Evolutionary conservation across 805 yeast genomes (phyloP), one percentile per base, ranked within the genome.

Genomic region (Wickerhamomyces xylosicus): DNA sequence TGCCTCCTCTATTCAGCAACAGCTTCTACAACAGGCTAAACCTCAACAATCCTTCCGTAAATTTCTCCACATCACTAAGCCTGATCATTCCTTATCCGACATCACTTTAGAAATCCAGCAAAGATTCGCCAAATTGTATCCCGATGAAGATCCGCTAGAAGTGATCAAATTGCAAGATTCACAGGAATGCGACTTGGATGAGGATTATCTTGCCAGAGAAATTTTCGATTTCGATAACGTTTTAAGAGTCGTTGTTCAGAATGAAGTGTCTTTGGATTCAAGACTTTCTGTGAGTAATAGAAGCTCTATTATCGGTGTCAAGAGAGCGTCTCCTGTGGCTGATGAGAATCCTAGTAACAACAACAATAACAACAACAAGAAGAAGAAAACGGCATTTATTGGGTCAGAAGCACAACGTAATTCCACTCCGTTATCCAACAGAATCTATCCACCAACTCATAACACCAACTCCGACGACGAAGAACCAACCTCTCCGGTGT

Each of bases 101-200:
- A 69, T 82, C 14, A 66, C 77, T 15, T 57, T 63, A 4, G 85
- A 77, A 40, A 68, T 84, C 18, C 53, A 62, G n/a, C 56, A 54
- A 6, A 67, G 85, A 42, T 79, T 76, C 51, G 54, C 63, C 27
- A 77, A 74, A 51, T 61, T 84, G 38, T 85, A 85, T 46, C 92
- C 92, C 0, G 66, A 66, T 18, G 77, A 71, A 36, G 73, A 68
- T 4, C 68, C 69, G 1, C 54, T 83, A 16, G 64, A 65, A 5
- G 72, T 85, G 32, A 59, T 68, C n/a, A 71, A 72, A 37, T 58
- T 85, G 5, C 94, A 84, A 52, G 90, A 84, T 55, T 57, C 57
- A 33, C 71, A 74, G 42, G 70, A 69, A 41, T 82, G 89, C 47
- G 95, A 85, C 53, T 60, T 85, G 41, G 95, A 85, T 56, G 89